phyloP scores from a whole-genome alignment of 1,284 basidiomycete genomes.

The Cryptococcus depauperatus region DNA sequence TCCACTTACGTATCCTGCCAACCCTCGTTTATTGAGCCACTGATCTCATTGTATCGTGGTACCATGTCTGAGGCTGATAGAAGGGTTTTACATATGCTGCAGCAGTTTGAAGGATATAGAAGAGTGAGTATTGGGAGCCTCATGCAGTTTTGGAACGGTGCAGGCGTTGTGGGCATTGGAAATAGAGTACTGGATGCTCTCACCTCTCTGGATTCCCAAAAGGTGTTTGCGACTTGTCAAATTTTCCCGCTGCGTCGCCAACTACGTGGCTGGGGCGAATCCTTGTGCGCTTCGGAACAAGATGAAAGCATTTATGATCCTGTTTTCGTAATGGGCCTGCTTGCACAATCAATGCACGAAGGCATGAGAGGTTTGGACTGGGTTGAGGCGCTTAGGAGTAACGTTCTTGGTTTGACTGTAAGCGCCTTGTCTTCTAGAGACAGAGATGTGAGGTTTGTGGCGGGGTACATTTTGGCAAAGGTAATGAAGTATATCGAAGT shows the following conservation, averaged over 20 bases:
- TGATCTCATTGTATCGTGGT: conserved; percentile 65
- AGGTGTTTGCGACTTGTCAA: conserved; percentile 64
- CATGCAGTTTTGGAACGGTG: conserved; percentile 55
- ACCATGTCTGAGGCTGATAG: conserved; percentile 59
- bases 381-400: conserved; percentile 77
- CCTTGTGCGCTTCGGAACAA: conserved; percentile 17
- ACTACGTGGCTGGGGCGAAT: conserved; percentile 8
- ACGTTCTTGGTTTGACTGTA: conserved; percentile 66
- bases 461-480: conserved; percentile 46
- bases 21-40: conserved; percentile 69
- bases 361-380: conserved; percentile 61
- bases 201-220: conserved; percentile 59
- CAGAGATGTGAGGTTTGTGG: conserved; percentile 52
- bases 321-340: conserved; percentile 62
- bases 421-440: conserved; percentile 66
- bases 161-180: conserved; percentile 46
- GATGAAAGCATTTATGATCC: conserved; percentile 64
- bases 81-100: conserved; percentile 63
- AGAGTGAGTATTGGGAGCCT: conserved; percentile 58
- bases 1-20: conserved; percentile 67
- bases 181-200: conserved; percentile 56
- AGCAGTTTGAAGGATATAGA: conserved; percentile 66
- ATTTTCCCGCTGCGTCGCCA: conserved; percentile 53
- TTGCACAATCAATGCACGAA: conserved; percentile 57
- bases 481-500: conserved; percentile 37